Evolutionary conservation across 805 yeast genomes (phyloP).

Genomic region (Tetrapisispora fleetii): DNA sequence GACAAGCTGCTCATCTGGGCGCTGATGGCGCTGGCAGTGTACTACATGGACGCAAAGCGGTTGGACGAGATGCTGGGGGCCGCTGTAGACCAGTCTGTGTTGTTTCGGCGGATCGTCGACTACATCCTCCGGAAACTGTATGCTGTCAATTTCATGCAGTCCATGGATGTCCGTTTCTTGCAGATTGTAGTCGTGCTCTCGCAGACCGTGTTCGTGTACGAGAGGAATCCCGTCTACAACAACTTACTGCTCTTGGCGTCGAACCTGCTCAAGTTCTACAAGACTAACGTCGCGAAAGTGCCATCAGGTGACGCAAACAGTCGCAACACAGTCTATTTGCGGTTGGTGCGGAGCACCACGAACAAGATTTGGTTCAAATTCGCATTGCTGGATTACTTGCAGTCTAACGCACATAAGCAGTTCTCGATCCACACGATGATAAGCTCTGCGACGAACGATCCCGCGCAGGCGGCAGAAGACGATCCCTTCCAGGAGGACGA

Average conservation of each 20-base stretch:
- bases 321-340: conserved; percentile 3
- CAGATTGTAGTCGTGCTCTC: conserved; percentile 21
- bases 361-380: conserved; percentile 25
- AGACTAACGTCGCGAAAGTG: conserved; percentile 14
- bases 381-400: conserved; percentile 21
- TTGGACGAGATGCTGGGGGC: conserved; percentile 3
- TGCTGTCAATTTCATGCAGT: conserved; percentile 12
- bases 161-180: conserved; percentile 22
- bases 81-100: neutral
- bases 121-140: conserved; percentile 13
- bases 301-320: conserved; percentile 16
- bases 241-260: conserved; percentile 17
- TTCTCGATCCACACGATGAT: conserved; percentile 18
- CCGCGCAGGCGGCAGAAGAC: conserved; percentile 18
- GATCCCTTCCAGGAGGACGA: conserved; percentile 24
- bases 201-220: conserved; percentile 16
- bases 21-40: conserved; percentile 18
- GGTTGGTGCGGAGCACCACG: conserved; percentile 16
- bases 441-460: conserved; percentile 21
- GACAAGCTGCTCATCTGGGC: conserved; percentile 26
- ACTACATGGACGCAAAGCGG: conserved; percentile 18
- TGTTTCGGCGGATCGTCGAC: neutral
- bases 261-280: conserved; percentile 19
- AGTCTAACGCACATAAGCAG: conserved; percentile 17
- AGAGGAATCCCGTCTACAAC: conserved; percentile 10